These are phyloP conservation scores for Cyclotella cryptica DNA, from an alignment of 108 stramenopile species.

Conservation along the genomic window DNA sequence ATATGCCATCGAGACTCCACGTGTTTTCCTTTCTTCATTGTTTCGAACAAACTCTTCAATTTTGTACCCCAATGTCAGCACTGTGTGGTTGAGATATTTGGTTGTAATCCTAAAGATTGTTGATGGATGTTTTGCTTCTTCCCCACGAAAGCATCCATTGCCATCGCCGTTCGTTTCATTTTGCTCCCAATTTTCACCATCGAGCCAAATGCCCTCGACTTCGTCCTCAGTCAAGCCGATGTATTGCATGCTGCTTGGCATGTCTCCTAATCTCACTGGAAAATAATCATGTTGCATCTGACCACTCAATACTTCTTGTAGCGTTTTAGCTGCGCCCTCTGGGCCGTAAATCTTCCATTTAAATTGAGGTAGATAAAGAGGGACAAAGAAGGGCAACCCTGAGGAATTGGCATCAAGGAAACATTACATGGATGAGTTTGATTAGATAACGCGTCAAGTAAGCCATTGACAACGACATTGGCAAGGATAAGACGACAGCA, in stretches of 20 bases:
- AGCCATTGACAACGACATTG: no score
- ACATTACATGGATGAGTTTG: background rate
- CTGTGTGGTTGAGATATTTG: conserved; percentile 51
- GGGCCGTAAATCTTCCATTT: conserved; percentile 54
- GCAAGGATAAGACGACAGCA: no score
- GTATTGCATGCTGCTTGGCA: conserved; percentile 35
- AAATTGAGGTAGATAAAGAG: conserved; percentile 40
- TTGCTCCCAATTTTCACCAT: conserved; percentile 16
- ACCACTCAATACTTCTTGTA: conserved; percentile 44
- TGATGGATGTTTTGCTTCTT: conserved; percentile 26
- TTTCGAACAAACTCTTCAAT: conserved; percentile 37
- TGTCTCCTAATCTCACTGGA: conserved; percentile 41
- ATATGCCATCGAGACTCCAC: conserved; percentile 41
- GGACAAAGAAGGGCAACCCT: conserved; percentile 46
- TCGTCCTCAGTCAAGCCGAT: conserved; percentile 39
- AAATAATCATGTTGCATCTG: conserved; percentile 57
- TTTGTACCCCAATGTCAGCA: conserved; percentile 48
- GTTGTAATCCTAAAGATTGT: conserved; percentile 39
- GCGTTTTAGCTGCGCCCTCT: conserved; percentile 28
- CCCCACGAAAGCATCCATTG: background rate
- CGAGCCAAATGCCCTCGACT: conserved; percentile 30
- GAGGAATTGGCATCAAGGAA: background rate
- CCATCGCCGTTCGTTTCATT: no score
- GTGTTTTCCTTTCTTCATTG: conserved; percentile 7
- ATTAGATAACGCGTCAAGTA: background rate